Base-by-base conservation (phyloP, 1,284 basidiomycete genomes). In the Ustilago nuda region DNA sequence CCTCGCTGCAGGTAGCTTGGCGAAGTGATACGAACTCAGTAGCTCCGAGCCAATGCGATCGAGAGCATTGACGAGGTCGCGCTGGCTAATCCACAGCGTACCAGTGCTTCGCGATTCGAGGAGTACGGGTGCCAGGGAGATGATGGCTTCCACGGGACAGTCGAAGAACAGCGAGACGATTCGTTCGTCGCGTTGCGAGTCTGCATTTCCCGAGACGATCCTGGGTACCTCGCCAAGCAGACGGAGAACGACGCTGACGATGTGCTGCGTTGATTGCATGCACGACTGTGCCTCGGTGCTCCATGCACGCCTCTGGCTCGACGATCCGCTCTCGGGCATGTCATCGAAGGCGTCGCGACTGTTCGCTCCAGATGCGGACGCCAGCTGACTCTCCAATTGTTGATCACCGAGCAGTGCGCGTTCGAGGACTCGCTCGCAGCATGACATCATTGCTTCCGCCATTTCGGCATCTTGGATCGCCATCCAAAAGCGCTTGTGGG, bases 11-110 rank as follows among this genome's bases (percentile, higher is more conserved):
- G 66, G 67, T 4, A 61, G 13, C n/a, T 64, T 37, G 4, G 66
- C 71, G 23, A 55, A 65, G 39, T 37, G 54, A 41, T 73, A 73
- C 8, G 75, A 61, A 0, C 61, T 37, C 7, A 77, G 71, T 11
- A 77, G 63, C 8, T 77, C 75, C 3, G 60, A 32, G 19, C 75
- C 75, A 36, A 77, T 66, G 23, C 70, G 66, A 46, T 67, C 63
- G 8, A 77, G 53, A 9, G 66, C 63, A n/a, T 77, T 67, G n/a
- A 57, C 60, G 3, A 77, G 52, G 13, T 77, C 66, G 12, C 61
- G 46, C 46, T 70, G 70, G 35, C 63, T 67, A 36, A 77, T 63
- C 66, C 66, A 70, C 5, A 77, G 57, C 3, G n/a, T 46, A 30
- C 63, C 64, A 15, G 41, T 8, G 9, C 19, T 19, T 15, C 66